Evolutionary conservation across 192 early-diverging fungal genomes (phyloP), one percentile per base, ranked within the genome.

Genomic region (Allomyces arbusculus): DNA sequence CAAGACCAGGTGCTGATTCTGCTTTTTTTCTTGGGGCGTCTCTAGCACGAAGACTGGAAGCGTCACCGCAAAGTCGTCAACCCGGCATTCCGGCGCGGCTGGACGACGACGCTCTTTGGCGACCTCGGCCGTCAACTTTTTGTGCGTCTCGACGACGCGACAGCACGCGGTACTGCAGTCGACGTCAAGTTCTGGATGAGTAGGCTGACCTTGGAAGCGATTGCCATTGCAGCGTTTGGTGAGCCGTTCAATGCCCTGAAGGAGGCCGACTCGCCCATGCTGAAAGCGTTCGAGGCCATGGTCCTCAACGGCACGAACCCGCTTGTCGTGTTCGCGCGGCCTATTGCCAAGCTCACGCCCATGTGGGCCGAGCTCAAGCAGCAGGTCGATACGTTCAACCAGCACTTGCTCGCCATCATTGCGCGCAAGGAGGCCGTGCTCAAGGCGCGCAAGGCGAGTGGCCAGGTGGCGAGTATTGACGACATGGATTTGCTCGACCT

Each of bases 401-500:
- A 40, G 7, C 33, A 40, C 33, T 40, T 40, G 7, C 33, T 40
- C 33, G 33, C 33, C 7, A 40, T 40, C 8, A 40, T 40, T 7
- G 33, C 33, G 33, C 33, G 33, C 33, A 40, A 40, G 33, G 33
- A 40, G 33, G 33, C 33, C 33, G 33, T 7, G 33, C 33, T 40
- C 33, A 40, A 40, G 7, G 3, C 7, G 33, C 33, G 33, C 33
- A 40, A 40, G 33, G 33, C 33, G 7, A 40, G 33, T 7, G 33
- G 33, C 33, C 33, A 40, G 33, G 33, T 40, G 2, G 33, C 33
- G 33, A 40, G 33, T 8, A 40, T 40, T 40, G 33, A 40, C 33
- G 33, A 40, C 33, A 40, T 40, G 50, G 50, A 74, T 66, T 43
- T 74, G 19, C 50, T 58, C 50, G 50, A 58, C 16, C 61, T 74